phyloP scores from a whole-genome alignment of 1,139 yeast species.

The Sugiyamaella novakii region DNA sequence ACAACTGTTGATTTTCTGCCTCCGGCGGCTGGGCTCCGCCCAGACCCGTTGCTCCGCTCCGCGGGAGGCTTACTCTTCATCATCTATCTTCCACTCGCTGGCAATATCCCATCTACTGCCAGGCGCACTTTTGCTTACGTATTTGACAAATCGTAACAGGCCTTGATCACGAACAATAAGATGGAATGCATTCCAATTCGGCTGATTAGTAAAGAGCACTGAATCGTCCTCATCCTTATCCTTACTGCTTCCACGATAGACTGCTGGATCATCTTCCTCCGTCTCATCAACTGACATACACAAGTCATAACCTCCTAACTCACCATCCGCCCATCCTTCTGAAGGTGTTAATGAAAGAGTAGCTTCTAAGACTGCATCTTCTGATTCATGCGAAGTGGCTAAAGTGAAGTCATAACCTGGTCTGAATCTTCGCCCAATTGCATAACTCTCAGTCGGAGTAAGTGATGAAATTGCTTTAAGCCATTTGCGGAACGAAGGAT shows the following conservation, averaged over 20 bases:
- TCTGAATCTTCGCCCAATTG: constrained; percentile 80
- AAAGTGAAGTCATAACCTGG: constrained; percentile 94
- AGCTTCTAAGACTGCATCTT: constrained; percentile 52
- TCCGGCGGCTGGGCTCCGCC: neutral
- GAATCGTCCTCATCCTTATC: constrained; percentile 67
- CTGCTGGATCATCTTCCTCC: constrained; percentile 36
- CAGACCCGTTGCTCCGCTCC: neutral
- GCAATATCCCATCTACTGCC: constrained; percentile 93
- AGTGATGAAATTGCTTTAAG: constrained; percentile 64
- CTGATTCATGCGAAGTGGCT: constrained; percentile 56
- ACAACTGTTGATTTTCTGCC: neutral
- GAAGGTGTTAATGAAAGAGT: constrained; percentile 80
- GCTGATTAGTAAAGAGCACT: constrained; percentile 77
- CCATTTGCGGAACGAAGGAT: constrained; percentile 71
- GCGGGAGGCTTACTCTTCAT: constrained; percentile 41
- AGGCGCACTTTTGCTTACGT: constrained; percentile 82
- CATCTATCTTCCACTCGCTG: constrained; percentile 75
- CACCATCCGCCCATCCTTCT: constrained; percentile 82
- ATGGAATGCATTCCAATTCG: constrained; percentile 79
- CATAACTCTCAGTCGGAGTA: constrained; percentile 63
- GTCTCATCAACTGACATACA: constrained; percentile 53
- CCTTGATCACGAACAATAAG: constrained; percentile 81
- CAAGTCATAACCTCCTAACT: constrained; percentile 90
- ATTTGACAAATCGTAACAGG: constrained; percentile 87
- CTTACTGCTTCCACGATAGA: constrained; percentile 50